A percentile compares a stretch with the other conserved stretches of the same genome.
Evolutionary conservation across 1,284 basidiomycete genomes (phyloP).

Genomic region (Cryptococcus amylolentus): DNA sequence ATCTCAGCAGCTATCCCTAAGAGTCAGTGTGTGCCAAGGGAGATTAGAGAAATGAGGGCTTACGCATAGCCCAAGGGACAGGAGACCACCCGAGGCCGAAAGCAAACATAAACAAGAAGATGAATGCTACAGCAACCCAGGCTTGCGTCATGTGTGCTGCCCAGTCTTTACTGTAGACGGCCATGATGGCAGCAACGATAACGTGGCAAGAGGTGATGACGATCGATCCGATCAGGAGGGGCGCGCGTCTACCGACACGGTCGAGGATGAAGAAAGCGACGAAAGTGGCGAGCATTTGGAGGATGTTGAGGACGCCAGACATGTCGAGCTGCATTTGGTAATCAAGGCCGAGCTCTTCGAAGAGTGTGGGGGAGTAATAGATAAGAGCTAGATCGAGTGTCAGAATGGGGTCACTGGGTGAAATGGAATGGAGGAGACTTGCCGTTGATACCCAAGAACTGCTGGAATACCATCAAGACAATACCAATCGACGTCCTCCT

Average conservation of each 20-base stretch:
- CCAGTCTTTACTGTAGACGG: constrained; percentile 22
- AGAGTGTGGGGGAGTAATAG: constrained; percentile 20
- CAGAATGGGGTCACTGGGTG: neutral
- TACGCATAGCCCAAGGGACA: constrained; percentile 3
- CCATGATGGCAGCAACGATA: constrained; percentile 31
- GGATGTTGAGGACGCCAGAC: constrained; percentile 45
- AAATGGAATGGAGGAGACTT: neutral
- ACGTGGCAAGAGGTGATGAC: constrained; percentile 20
- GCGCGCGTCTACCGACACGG: constrained; percentile 40
- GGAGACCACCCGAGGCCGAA: constrained; percentile 21
- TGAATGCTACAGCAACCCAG: constrained; percentile 30
- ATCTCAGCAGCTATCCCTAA: constrained; percentile 23
- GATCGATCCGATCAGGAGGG: constrained; percentile 30
- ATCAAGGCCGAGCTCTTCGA: constrained; percentile 38
- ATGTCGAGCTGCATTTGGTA: constrained; percentile 28
- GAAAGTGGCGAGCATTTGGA: constrained; percentile 37
- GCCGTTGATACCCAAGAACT: constrained; percentile 32
- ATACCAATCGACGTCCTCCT: constrained; percentile 22
- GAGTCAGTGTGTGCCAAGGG: neutral
- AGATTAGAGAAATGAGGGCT: neutral
- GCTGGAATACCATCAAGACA: constrained; percentile 33
- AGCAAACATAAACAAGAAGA: constrained; percentile 24
- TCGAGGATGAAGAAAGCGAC: constrained; percentile 45
- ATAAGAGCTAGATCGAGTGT: neutral
- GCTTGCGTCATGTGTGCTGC: constrained; percentile 17